phyloP scores from a whole-genome alignment of 176 grass and related monocot species.

The Triticum urartu region DNA sequence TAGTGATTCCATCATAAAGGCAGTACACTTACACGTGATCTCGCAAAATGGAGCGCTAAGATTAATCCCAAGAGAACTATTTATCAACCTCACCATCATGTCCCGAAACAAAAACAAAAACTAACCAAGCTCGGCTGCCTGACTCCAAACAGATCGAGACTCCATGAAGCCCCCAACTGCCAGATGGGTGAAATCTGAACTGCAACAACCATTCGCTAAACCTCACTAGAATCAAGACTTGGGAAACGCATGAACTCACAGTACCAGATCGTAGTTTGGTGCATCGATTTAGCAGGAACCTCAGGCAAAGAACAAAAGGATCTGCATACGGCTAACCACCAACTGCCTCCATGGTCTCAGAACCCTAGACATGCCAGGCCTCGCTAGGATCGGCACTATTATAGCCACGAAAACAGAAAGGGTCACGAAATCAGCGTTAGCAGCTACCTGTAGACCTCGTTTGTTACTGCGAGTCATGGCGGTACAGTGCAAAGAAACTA shows the following conservation, averaged over 20 bases:
- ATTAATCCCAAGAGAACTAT: constrained; percentile 7
- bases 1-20: background rate
- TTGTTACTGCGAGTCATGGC: background rate
- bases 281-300: constrained; percentile 20
- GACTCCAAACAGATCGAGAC: background rate
- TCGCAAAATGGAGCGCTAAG: background rate
- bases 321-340: background rate
- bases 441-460: background rate
- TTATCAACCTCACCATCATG: background rate
- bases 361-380: constrained; percentile 20
- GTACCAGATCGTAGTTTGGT: constrained; percentile 2
- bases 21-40: background rate
- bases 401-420: background rate
- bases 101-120: background rate
- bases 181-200: background rate
- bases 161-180: background rate
- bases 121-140: background rate
- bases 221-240: constrained; percentile 9
- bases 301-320: background rate
- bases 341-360: background rate
- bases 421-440: background rate
- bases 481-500: background rate
- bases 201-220: constrained; percentile 1
- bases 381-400: background rate
- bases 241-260: background rate